Evolutionary conservation across 2,329 filamentous ascomycete genomes (phyloP).

Genomic region (Hymenoscyphus fraxineus): DNA sequence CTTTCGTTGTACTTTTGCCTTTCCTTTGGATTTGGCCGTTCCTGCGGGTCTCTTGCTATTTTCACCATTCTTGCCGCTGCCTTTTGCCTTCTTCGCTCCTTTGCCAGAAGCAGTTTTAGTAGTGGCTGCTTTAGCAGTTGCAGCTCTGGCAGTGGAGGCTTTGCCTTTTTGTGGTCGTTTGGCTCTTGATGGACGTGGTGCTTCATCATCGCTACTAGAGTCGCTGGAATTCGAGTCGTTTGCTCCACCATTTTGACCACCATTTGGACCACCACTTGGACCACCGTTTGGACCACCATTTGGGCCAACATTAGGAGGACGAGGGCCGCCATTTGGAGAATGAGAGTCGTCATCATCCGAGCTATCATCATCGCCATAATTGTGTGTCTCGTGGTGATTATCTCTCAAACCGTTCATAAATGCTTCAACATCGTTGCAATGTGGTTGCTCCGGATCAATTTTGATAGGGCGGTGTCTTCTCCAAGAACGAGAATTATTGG

Average conservation of each 20-base stretch:
- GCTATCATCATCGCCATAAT: not conserved
- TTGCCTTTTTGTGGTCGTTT: not conserved
- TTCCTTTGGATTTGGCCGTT: not conserved
- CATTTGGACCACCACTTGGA: not conserved
- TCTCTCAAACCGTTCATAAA: not conserved
- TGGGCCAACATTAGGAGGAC: not conserved
- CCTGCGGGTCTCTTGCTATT: not conserved
- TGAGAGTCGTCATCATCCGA: not conserved
- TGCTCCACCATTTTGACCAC: not conserved
- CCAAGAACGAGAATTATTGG: slow-evolving; percentile 11
- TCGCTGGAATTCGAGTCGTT: not conserved
- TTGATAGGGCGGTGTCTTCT: slow-evolving; percentile 9
- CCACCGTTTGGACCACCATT: not conserved
- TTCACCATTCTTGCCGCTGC: not conserved
- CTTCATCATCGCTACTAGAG: not conserved
- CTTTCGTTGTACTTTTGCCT: not conserved
- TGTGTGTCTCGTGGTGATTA: not conserved
- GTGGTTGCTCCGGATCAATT: slow-evolving; percentile 8
- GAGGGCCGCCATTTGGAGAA: not conserved
- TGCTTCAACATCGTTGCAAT: not conserved
- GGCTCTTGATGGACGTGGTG: not conserved
- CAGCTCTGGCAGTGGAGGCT: not conserved
- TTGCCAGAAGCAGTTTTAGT: not conserved
- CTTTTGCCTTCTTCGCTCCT: not conserved
- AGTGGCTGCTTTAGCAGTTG: not conserved